Evolutionary conservation across 192 early-diverging fungal species (phyloP).

Genomic region (Pilobolus umbonatus): DNA sequence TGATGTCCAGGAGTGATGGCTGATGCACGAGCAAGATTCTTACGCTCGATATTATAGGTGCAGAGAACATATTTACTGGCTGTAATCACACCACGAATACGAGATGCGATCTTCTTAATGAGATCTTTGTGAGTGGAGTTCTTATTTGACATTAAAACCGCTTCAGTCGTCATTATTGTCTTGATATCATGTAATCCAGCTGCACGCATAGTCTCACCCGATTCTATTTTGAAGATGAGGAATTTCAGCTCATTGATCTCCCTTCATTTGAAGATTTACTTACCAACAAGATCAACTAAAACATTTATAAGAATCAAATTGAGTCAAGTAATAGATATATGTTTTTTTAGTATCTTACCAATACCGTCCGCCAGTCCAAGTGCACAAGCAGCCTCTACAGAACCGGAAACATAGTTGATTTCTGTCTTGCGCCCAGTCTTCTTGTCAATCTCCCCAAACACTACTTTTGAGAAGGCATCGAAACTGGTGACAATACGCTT

Average conservation of each 20-base stretch:
- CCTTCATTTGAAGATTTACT: not conserved
- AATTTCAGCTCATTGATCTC: not conserved
- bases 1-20: constrained; percentile 89
- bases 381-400: constrained; percentile 94
- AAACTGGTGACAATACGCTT: constrained; percentile 96
- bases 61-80: constrained; percentile 85
- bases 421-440: constrained; percentile 53
- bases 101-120: constrained; percentile 70
- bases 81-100: constrained; percentile 88
- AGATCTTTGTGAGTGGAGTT: constrained; percentile 68
- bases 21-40: constrained; percentile 56
- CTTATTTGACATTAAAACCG: constrained; percentile 87
- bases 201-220: constrained; percentile 99
- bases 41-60: constrained; percentile 84
- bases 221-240: constrained; percentile 58
- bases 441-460: constrained; percentile 75
- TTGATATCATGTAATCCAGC: constrained; percentile 91
- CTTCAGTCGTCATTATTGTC: constrained; percentile 77
- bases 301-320: constrained; percentile 9
- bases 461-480: constrained; percentile 57
- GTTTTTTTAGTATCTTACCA: constrained; percentile 43
- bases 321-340: not conserved
- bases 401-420: constrained; percentile 86
- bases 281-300: constrained; percentile 49
- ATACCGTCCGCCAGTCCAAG: constrained; percentile 96